Evolutionary conservation across 2,329 filamentous ascomycete genomes (phyloP).

Genomic region (Colletotrichum viniferum): DNA sequence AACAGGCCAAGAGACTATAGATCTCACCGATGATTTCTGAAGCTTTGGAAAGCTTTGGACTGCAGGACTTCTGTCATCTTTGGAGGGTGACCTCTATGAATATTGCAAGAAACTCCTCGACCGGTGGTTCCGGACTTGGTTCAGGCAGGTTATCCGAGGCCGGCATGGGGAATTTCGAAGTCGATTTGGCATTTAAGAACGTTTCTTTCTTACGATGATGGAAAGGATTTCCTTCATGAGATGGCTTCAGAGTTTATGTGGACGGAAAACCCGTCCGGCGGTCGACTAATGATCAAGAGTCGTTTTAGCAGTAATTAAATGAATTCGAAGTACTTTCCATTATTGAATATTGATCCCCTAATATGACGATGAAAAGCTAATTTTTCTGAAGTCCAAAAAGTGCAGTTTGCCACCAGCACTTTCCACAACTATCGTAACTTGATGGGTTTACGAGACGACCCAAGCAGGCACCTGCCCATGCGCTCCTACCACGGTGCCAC

Average conservation of each 20-base stretch:
- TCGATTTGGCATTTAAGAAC: background rate
- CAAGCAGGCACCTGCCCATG: background rate
- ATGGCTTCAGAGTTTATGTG: background rate
- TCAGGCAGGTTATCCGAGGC: background rate
- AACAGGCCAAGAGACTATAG: slow-evolving; percentile 11
- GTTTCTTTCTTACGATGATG: background rate
- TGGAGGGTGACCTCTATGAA: background rate
- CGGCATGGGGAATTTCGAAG: background rate
- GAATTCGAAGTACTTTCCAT: background rate
- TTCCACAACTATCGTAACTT: background rate
- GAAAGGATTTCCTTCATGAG: background rate
- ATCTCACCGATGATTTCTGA: slow-evolving; percentile 13
- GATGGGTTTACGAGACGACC: background rate
- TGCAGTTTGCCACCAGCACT: background rate
- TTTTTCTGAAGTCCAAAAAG: background rate
- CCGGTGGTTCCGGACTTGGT: background rate
- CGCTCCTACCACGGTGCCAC: background rate
- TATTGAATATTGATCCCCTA: background rate
- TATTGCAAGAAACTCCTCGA: background rate
- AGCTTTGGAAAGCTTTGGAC: background rate
- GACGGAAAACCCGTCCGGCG: background rate
- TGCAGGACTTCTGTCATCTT: background rate
- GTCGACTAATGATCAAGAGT: background rate
- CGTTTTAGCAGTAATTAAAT: background rate
- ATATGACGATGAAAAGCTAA: background rate